Evolutionary conservation across 352 stramenopile genomes (phyloP), one percentile per base, ranked within the genome.

Genomic region (Phytophthora pseudosyringae): DNA sequence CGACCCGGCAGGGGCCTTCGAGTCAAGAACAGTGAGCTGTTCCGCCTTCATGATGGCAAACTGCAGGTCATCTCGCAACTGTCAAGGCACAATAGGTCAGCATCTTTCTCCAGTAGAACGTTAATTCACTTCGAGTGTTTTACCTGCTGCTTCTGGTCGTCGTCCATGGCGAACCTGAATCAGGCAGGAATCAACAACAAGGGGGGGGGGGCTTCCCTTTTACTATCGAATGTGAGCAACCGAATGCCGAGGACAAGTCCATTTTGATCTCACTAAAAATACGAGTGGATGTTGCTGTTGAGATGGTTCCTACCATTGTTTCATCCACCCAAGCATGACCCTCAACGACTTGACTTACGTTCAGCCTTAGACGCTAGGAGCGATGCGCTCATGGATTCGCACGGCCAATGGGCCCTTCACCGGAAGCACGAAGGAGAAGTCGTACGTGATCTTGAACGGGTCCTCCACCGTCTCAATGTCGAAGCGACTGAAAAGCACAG

Each of bases 21-120:
- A 21, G 53, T 90, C 77, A 3, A 89, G 66, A 32, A 85, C 71
- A 4, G 57, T 69, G 5, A 87, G 59, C 15, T 84, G 67, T 40
- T 93, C 79, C 13, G 60, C 64, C 28, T 89, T 83, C 62, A 91
- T 76, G 47, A 93, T 88, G 6, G 85, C 85, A 61, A 93, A 91
- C 49, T 88, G 75, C 12, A 91, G 53, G 33, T 93, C 82, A 65
- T 91, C 77, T 12, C 79, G 80, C 18, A 93, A 67, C 85, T 92
- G 51, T 40, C 12, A 9, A 58, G 54, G 3, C 5, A 52, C 0
- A 59, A 15, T 32, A 57, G 6, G 6, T 21, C 16, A 59, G 33
- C 6, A 61, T 67, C 43, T 29, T 8, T 18, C 25, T 28, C 11
- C 2, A 29, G 3, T 41, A 45, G 33, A 43, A 26, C n/a, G 35